phyloP scores from a whole-genome alignment of 331 rosid genomes.

The Malus hybrid region DNA sequence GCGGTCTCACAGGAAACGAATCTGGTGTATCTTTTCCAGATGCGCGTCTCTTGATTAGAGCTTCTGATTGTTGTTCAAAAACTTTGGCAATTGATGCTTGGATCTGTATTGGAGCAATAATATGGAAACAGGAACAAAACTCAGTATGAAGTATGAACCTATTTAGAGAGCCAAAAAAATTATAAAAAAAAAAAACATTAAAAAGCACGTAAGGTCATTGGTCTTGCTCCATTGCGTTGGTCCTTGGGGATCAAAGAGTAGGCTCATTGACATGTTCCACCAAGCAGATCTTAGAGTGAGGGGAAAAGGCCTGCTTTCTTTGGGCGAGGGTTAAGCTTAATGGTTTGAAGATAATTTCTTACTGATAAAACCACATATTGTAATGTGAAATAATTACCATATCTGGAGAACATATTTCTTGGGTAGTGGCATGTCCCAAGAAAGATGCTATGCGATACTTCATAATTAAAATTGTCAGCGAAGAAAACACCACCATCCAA shows the following conservation, averaged over 20 bases:
- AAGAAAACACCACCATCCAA: background rate
- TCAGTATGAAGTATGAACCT: background rate
- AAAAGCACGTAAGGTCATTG: background rate
- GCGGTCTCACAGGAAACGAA: slow-evolving; percentile 48
- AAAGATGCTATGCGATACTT: background rate
- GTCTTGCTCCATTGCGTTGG: background rate
- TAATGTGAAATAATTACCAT: background rate
- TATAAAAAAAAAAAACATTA: background rate
- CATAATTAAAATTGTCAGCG: background rate
- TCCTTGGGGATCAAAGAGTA: background rate
- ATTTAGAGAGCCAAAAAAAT: background rate
- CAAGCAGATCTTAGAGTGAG: background rate
- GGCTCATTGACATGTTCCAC: background rate
- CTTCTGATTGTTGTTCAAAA: slow-evolving; percentile 85
- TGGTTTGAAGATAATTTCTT: background rate
- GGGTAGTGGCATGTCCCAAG: background rate
- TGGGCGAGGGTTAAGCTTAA: background rate
- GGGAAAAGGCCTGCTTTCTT: background rate
- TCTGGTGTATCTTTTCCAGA: slow-evolving; percentile 52
- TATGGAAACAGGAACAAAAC: slow-evolving; percentile 17
- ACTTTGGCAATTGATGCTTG: slow-evolving; percentile 92
- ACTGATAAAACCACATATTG: background rate
- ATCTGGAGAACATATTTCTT: background rate
- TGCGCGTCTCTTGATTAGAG: slow-evolving; percentile 63
- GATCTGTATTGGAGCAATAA: slow-evolving; percentile 46